These are phyloP conservation scores for Dothistroma septosporum DNA, from an alignment of 2,329 filamentous ascomycete genomes.

Conservation along the genomic window DNA sequence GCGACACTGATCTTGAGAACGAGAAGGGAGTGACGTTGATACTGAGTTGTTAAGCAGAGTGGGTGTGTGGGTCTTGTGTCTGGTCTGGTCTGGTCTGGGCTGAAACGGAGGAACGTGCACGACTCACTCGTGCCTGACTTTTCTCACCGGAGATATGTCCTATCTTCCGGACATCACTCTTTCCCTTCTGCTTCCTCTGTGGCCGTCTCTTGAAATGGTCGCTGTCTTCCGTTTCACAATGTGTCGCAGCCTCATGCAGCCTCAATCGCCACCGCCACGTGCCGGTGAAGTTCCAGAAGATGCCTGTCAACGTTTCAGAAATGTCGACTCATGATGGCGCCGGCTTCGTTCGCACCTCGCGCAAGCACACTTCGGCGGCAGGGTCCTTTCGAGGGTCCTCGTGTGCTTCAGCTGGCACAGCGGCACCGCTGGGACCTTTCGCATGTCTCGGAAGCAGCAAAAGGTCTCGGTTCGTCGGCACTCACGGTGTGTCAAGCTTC, in stretches of 20 bases:
- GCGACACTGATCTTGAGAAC: neutral
- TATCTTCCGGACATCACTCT: neutral
- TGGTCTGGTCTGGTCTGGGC: neutral
- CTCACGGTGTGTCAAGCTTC: neutral
- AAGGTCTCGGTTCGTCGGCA: neutral
- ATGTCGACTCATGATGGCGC: constrained; percentile 6
- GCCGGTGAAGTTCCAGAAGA: neutral
- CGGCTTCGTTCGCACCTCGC: neutral
- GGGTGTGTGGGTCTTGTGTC: constrained; percentile 6
- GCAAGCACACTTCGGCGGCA: too few relatives aligned
- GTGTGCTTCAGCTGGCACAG: too few relatives aligned
- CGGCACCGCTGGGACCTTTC: too few relatives aligned
- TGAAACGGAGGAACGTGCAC: neutral
- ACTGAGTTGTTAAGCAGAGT: constrained; percentile 7
- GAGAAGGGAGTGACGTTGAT: constrained; percentile 3
- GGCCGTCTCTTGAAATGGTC: neutral
- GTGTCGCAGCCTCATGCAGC: neutral
- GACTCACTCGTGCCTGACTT: neutral
- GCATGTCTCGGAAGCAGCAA: neutral
- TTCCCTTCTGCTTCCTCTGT: neutral
- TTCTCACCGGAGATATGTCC: neutral
- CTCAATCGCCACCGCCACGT: neutral
- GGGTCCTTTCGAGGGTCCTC: constrained; percentile 12
- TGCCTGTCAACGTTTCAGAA: constrained; percentile 2
- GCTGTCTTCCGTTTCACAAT: neutral